Base-by-base conservation (phyloP, 768 basidiomycete genomes). In the Erythrobasidium yunnanense region DNA sequence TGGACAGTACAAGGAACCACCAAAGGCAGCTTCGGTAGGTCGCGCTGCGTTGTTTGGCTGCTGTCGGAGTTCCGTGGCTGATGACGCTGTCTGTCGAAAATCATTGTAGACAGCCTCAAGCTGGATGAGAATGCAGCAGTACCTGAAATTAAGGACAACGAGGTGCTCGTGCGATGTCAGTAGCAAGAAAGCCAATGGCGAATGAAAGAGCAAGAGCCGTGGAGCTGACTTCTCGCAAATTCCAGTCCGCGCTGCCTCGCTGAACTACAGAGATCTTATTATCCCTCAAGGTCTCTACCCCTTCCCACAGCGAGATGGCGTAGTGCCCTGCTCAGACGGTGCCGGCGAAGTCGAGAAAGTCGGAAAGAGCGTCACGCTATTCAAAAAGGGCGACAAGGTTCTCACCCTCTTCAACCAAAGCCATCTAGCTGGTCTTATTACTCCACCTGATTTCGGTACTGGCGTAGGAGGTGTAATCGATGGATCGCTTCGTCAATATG, bases 301-400 rank as follows among this genome's bases (percentile, higher is more conserved):
- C 27, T 33, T 55, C 53, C 11, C n/a, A 17, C 15, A 18, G n/a
- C 8, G 22, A 11, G 18, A 25, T 55, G 53, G 53, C 22, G 53
- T 55, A 13, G 30, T 55, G 8, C 53, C 53, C 30, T 55, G 53
- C 30, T 55, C 53, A 11, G 53, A 55, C 27, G 53, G 53, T 8
- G 53, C 53, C 27, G 53, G 53, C 17, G n/a, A 55, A 11, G 30
- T 55, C 30, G 53, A 18, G 22, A 32, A 55, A 29, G 53, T 55
- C 53, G 53, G 53, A 15, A 13, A 25, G 27, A 11, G 8, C 27
- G 53, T 55, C 6, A 33, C 22, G 13, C 22, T 8, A 8, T 55
- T 25, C 17, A 17, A 20, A 30, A 30, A 23, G 17, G 53, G 53
- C 15, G 53, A 55, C 53, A 25, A 33, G 15, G 53, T 55, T 18